Evolutionary conservation across 2,329 filamentous ascomycete species (phyloP).

Genomic region (Phaeosphaeriaceae sp.): DNA sequence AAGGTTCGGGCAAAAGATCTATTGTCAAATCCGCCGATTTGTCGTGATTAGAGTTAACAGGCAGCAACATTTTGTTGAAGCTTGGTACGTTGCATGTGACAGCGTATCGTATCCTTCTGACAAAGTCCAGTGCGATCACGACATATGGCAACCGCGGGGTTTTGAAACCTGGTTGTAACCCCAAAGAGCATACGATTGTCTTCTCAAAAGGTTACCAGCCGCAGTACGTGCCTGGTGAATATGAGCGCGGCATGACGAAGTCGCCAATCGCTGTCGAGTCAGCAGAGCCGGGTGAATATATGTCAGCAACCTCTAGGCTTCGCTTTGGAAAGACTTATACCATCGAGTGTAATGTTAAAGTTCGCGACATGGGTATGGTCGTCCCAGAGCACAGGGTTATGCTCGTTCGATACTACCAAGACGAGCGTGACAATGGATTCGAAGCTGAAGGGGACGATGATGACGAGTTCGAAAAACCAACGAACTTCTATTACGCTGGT

Average conservation of each 20-base stretch:
- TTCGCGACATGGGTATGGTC: conserved; percentile 48
- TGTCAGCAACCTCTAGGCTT: conserved; percentile 48
- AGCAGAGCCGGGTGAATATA: conserved; percentile 18
- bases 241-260: conserved; percentile 44
- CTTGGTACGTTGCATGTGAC: conserved; percentile 16
- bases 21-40: conserved; percentile 36
- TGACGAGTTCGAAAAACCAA: background rate
- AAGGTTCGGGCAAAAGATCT: conserved; percentile 18
- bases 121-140: conserved; percentile 43
- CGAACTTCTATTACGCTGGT: too few species aligned
- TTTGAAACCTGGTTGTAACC: conserved; percentile 46
- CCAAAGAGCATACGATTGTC: conserved; percentile 48
- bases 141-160: conserved; percentile 50
- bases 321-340: conserved; percentile 49
- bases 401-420: conserved; percentile 17
- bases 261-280: conserved; percentile 44
- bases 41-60: conserved; percentile 24
- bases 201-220: conserved; percentile 23
- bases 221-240: conserved; percentile 29
- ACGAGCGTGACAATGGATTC: conserved; percentile 7
- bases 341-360: conserved; percentile 52
- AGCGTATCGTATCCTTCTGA: background rate
- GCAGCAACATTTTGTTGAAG: conserved; percentile 22
- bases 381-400: conserved; percentile 26
- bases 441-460: conserved; percentile 2